Evolutionary conservation across 768 basidiomycete species (phyloP).

Genomic region (Trametopsis cervina): DNA sequence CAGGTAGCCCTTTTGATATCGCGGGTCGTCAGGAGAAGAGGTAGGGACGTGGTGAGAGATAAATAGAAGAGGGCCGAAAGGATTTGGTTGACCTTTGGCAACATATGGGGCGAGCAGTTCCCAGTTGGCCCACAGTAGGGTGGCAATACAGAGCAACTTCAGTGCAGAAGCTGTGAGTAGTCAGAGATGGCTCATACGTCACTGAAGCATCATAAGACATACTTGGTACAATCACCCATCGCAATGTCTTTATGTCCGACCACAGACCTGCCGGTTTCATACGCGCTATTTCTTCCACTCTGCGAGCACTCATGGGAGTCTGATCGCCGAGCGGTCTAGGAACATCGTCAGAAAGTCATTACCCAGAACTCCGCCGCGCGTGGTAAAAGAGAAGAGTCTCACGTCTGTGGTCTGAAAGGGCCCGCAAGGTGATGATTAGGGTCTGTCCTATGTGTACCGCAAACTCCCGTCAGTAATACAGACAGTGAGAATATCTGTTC

Average conservation of each 20-base stretch:
- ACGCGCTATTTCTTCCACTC: not conserved
- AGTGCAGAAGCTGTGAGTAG: slow-evolving; percentile 47
- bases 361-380: no score
- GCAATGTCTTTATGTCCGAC: slow-evolving; percentile 43
- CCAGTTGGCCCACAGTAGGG: slow-evolving; percentile 63
- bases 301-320: no score
- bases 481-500: slow-evolving; percentile 7
- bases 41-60: slow-evolving; percentile 57
- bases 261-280: slow-evolving; percentile 30
- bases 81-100: slow-evolving; percentile 50
- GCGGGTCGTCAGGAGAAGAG: slow-evolving; percentile 45
- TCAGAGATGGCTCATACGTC: not conserved
- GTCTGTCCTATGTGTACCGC: slow-evolving; percentile 49
- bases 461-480: not conserved
- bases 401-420: slow-evolving; percentile 62
- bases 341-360: no score
- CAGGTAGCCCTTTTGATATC: slow-evolving; percentile 64
- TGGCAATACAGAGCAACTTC: slow-evolving; percentile 54
- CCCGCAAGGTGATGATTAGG: slow-evolving; percentile 55
- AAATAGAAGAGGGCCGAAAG: slow-evolving; percentile 65
- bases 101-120: slow-evolving; percentile 43
- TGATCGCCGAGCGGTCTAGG: no score
- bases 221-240: slow-evolving; percentile 79
- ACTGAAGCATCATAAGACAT: slow-evolving; percentile 16
- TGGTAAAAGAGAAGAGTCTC: slow-evolving; percentile 18